Evolutionary conservation across 495 filamentous ascomycete species (phyloP), one percentile per base, ranked within the genome.

Genomic region (Barbatosphaeria neglecta): DNA sequence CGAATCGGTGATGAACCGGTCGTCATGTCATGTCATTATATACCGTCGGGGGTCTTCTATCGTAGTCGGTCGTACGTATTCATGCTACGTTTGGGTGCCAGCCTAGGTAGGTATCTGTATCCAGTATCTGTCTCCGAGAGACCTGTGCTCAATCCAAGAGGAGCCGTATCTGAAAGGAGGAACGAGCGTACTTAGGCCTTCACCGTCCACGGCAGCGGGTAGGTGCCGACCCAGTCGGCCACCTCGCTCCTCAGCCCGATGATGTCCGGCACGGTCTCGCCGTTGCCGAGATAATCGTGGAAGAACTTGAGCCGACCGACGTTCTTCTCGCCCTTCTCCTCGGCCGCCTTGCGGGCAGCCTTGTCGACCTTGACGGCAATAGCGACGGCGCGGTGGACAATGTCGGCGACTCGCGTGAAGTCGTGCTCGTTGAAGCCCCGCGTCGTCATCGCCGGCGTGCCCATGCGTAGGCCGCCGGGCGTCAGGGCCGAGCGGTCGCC

Each of bases 391-490:
- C 88, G 81, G 60, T 95, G 86, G n/a, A 98, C 87, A 43, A 97
- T 84, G 53, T 90, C 87, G 11, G 87, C 92, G 10, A 98, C 89
- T 5, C 88, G 76, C 46, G 74, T 74, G 63, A 98, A 98, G 62
- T 98, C 92, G 24, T 81, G 81, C 42, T 90, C 80, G 49, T 74
- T 70, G 64, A 98, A 89, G 4, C 93, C 93, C 39, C 92, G 75
- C 3, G 92, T 96, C 15, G 92, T 98, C 92, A 98, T 98, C 43
- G 92, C 92, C 0, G 92, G 92, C 4, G 89, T 89, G 22, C 92
- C 92, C 62, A 98, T 83, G 51, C 92, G 80, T 49, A 98, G 73
- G 43, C 92, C 92, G 47, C 87, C 87, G 16, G 92, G 92, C 57
- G 87, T 86, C 51, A 98, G 74, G 2, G 92, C 92, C 15, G 87